Conservation (phyloP, 306 rosid genomes). For the Dalbergia cochinchinensis region DNA sequence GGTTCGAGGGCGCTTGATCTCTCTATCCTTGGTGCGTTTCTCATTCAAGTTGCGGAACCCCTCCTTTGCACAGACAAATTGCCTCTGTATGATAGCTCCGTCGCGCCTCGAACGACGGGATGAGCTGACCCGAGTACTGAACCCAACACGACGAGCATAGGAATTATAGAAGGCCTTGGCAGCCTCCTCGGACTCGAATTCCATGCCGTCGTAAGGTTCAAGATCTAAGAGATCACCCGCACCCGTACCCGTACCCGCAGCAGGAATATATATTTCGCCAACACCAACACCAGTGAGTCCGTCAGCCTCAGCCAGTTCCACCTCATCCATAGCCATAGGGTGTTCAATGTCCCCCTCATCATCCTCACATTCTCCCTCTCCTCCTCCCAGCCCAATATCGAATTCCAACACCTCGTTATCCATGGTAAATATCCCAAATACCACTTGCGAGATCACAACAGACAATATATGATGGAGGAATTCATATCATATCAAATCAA, state of each 20-base stretch:
- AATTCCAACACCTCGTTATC: conserved; percentile 87
- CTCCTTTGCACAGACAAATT: conserved; percentile 97
- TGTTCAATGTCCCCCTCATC: conserved; percentile 72
- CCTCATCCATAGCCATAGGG: conserved; percentile 66
- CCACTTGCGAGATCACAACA: background rate
- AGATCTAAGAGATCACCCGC: conserved; percentile 88
- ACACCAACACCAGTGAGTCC: conserved; percentile 47
- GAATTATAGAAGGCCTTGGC: conserved; percentile 98
- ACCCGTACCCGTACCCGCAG: conserved; percentile 58
- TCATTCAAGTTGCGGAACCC: conserved; percentile 96
- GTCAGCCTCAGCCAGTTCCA: conserved; percentile 64
- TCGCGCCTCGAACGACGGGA: conserved; percentile 97
- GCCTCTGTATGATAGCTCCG: conserved; percentile 97
- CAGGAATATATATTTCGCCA: conserved; percentile 73
- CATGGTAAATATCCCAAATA: conserved; percentile 52
- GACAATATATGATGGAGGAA: conserved; percentile 2
- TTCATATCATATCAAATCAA: background rate
- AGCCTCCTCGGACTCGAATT: conserved; percentile 98
- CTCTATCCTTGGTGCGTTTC: conserved; percentile 98
- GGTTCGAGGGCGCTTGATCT: conserved; percentile 93
- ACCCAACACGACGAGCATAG: conserved; percentile 97
- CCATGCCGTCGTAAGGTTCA: conserved; percentile 96
- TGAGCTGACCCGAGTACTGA: conserved; percentile 97
- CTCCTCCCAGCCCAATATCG: conserved; percentile 86
- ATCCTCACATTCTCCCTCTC: conserved; percentile 69